Base-by-base conservation (phyloP, 495 filamentous ascomycete genomes). In the Usnea hakonensis region DNA sequence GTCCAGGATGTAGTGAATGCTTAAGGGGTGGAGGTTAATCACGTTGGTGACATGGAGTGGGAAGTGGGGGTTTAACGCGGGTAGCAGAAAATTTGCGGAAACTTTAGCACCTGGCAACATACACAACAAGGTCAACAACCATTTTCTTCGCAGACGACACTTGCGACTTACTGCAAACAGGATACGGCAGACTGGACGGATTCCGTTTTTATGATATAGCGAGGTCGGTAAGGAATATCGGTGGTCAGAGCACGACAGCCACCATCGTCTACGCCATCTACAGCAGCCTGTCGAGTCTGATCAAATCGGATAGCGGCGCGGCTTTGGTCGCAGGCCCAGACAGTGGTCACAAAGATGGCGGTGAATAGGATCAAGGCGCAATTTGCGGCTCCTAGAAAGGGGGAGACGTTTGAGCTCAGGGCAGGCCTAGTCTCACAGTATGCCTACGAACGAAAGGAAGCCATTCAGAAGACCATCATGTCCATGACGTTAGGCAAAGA, bases 401-500 rank as follows among this genome's bases (percentile, higher is more conserved):
- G 94, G 74, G 94, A 99, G 78, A 97, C 95, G 7, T 97, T 96
- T 72, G 94, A 99, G 82, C 80, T 99, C 77, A 87, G 95, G 74
- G 90, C 93, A 65, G 94, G 94, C 60, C 80, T 99, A 71, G 95
- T 97, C 77, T 99, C 94, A 60, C 94, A 99, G 77, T 99, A 97
- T 87, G 94, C 95, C 61, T 96, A 95, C 75, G 94, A 99, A 81
- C 85, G 93, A 66, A 99, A 99, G 74, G 94, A 99, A 76, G 87
- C 95, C 23, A 99, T 99, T 68, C 91, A 97, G 74, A 97, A 95
- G 78, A 99, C 94, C 41, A 99, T 99, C 75, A 96, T 96, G 90
- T 88, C 94, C 68, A 99, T 99, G 94, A 99, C 94, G 0, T 77
- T 99, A 60, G 94, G 94, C 66, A 99, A 99, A 73, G 94, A 99